Conservation (phyloP, 306 rosid species). For the Trifolium dubium region DNA sequence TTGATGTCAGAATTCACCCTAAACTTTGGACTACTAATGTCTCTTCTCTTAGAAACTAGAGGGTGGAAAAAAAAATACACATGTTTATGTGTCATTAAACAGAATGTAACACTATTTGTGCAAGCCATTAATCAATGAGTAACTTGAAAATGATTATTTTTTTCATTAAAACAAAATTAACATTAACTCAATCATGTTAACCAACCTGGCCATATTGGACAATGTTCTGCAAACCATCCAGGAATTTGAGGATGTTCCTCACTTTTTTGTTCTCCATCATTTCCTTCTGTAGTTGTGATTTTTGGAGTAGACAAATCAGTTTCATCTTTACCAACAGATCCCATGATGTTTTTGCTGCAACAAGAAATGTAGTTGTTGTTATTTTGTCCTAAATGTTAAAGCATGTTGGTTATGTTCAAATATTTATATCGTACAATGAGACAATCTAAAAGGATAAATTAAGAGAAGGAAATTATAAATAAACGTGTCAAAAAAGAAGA, state of each 20-base stretch:
- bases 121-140: not conserved
- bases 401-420: not conserved
- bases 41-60: too few relatives aligned
- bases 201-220: conserved; percentile 76
- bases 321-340: conserved; percentile 6
- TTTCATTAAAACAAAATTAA: not conserved
- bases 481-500: not conserved
- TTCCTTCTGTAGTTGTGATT: conserved; percentile 17
- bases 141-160: conserved; percentile 1
- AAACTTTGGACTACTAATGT: too few relatives aligned
- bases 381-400: not conserved
- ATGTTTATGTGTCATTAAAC: not conserved
- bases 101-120: not conserved
- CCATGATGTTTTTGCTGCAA: conserved; percentile 28
- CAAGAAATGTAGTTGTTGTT: not conserved
- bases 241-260: conserved; percentile 47
- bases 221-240: conserved; percentile 72
- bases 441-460: not conserved
- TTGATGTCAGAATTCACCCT: too few relatives aligned
- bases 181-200: not conserved
- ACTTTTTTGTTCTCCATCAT: conserved; percentile 6
- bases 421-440: conserved; percentile 1
- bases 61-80: not conserved
- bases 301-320: conserved; percentile 26
- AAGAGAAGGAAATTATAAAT: not conserved